Percentiles rank a stretch among this genome's conserved stretches.
phyloP scores from a whole-genome alignment of 192 early-diverging fungal species.

The Coemansia sp. region DNA sequence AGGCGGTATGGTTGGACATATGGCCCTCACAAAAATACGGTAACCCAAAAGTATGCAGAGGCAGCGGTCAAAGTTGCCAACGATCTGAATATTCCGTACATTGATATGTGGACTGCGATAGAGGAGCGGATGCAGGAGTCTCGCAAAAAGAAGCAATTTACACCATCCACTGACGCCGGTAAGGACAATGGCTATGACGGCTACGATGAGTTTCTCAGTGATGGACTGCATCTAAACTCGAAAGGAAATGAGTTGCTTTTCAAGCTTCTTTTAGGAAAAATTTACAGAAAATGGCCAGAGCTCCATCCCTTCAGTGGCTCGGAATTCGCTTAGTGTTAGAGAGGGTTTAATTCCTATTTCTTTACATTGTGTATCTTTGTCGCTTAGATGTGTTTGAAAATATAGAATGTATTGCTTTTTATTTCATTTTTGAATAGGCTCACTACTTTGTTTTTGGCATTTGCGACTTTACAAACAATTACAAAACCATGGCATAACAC shows the following conservation, averaged over 20 bases:
- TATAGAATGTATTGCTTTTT: too few relatives aligned
- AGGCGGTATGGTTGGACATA: slow-evolving; percentile 1
- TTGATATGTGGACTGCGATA: slow-evolving; percentile 48
- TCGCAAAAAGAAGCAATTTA: background rate
- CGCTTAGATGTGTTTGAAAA: too few relatives aligned
- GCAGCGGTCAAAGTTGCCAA: slow-evolving; percentile 44
- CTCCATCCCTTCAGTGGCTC: too few relatives aligned
- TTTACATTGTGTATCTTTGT: too few relatives aligned
- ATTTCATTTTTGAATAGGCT: too few relatives aligned
- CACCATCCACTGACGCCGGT: too few relatives aligned
- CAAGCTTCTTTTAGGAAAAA: slow-evolving; percentile 9
- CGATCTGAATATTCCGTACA: slow-evolving; percentile 20
- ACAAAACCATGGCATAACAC: too few relatives aligned
- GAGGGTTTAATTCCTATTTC: too few relatives aligned
- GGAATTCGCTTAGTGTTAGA: too few relatives aligned
- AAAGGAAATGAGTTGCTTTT: slow-evolving; percentile 55
- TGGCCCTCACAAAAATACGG: slow-evolving; percentile 18
- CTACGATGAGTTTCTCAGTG: slow-evolving; percentile 43
- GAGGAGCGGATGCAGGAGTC: slow-evolving; percentile 8
- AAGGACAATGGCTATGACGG: too few relatives aligned
- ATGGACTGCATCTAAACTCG: slow-evolving; percentile 60
- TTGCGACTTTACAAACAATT: too few relatives aligned
- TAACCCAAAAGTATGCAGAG: slow-evolving; percentile 59
- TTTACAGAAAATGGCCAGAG: background rate
- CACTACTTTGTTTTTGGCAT: too few relatives aligned